phyloP scores from a whole-genome alignment of 768 basidiomycete genomes.

The Tulasnella sp. region DNA sequence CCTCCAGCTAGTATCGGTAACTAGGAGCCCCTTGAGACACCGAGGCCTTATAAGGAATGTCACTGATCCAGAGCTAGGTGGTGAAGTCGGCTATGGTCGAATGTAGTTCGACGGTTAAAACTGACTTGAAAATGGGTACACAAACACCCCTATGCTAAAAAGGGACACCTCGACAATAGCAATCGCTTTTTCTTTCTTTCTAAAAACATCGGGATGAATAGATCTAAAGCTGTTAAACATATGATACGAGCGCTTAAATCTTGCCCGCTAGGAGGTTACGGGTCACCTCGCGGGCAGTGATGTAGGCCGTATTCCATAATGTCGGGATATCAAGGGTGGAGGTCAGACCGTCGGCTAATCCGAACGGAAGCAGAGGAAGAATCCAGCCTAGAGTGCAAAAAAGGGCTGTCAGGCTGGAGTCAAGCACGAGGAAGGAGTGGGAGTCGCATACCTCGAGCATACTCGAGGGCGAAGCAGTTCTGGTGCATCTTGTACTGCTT shows the following conservation, averaged over 20 bases:
- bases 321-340: slow-evolving; percentile 88
- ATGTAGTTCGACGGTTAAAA: no score
- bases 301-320: slow-evolving; percentile 56
- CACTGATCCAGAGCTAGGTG: no score
- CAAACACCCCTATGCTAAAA: background rate
- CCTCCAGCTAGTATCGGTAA: no score
- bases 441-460: slow-evolving; percentile 71
- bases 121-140: background rate
- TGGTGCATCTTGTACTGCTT: slow-evolving; percentile 99
- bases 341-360: slow-evolving; percentile 74
- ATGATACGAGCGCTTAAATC: slow-evolving; percentile 46
- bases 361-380: slow-evolving; percentile 93
- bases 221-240: background rate
- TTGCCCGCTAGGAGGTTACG: slow-evolving; percentile 80
- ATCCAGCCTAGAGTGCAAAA: slow-evolving; percentile 72
- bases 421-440: background rate
- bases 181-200: background rate
- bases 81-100: no score
- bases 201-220: background rate
- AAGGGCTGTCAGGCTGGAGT: background rate
- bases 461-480: slow-evolving; percentile 93
- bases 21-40: no score
- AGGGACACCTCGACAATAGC: background rate
- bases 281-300: slow-evolving; percentile 80
- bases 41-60: no score